Conservation (phyloP, 2,329 filamentous ascomycete genomes). For the Emericellopsis cladophorae region DNA sequence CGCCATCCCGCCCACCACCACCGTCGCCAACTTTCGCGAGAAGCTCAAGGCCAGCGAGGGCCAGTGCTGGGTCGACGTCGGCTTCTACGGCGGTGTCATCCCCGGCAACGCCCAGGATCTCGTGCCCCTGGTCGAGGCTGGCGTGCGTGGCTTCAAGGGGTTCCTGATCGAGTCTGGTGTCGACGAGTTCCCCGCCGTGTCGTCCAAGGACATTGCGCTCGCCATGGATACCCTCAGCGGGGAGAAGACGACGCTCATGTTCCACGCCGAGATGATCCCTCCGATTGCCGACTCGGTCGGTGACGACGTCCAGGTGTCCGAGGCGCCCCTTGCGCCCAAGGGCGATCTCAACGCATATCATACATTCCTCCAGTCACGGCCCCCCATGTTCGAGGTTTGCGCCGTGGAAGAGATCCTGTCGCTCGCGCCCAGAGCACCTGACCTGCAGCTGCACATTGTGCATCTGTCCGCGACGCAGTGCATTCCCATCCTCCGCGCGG, state of each 20-base stretch:
- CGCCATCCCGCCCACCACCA: constrained; percentile 92
- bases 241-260: constrained; percentile 87
- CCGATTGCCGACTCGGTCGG: constrained; percentile 69
- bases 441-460: constrained; percentile 82
- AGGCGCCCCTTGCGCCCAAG: constrained; percentile 55
- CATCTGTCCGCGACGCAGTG: constrained; percentile 84
- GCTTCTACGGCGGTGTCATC: constrained; percentile 90
- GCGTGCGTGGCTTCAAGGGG: constrained; percentile 92
- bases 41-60: constrained; percentile 75
- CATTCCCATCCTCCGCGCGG: constrained; percentile 67
- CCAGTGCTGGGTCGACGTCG: constrained; percentile 98
- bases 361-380: constrained; percentile 85
- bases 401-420: constrained; percentile 80
- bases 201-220: constrained; percentile 60
- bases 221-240: constrained; percentile 74
- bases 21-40: constrained; percentile 65
- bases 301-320: constrained; percentile 59
- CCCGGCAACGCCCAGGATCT: constrained; percentile 78
- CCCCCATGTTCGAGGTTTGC: constrained; percentile 80
- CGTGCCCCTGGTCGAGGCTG: constrained; percentile 66
- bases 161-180: constrained; percentile 96
- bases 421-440: constrained; percentile 66
- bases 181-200: constrained; percentile 91
- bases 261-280: constrained; percentile 98
- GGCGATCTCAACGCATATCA: constrained; percentile 68